Base-by-base conservation (phyloP, 768 basidiomycete species). In the Russula sp. region DNA sequence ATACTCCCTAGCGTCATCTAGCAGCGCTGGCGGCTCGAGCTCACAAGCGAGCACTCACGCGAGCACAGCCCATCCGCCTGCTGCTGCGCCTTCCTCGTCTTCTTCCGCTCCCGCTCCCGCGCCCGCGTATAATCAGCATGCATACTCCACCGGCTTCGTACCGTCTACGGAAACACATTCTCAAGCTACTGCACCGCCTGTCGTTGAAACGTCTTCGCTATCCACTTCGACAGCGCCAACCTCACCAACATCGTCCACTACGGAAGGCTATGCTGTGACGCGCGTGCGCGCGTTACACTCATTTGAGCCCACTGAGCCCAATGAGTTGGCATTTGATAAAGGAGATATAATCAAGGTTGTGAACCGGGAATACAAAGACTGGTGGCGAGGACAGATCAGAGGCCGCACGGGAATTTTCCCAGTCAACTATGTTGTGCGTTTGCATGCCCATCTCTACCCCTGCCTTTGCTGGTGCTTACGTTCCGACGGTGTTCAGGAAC, bases 271-370 rank as follows among this genome's bases (percentile, higher is more conserved):
- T 5, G 63, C 88, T 42, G 84, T 93, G 10, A 91, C 90, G 7
- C 86, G 94, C 24, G 96, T 96, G 8, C 82, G 88, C 38, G 96
- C 95, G 0, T 72, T 98, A 66, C 94, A 96, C 71, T 84, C 88
- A 0, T 98, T 98, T 69, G 85, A 90, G 54, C 88, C 94, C 0
- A 86, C 89, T 0, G 92, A 95, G 70, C 82, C 87, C 0, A 94
- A 94, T 13, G 96, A 98, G 73, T 81, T 98, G 1, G 86, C 88
- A 1, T 96, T 98, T 71, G 88, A 92, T 57, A 89, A 89, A 68
- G 96, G 94, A 2, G 95, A 97, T 68, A 80, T 96, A 52, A 94
- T 98, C 79, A 93, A 94, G 71, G 95, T 98, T 16, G 87, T 98
- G 26, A 94, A 97, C 73, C 84, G 93, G 28, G 89, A 88, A 26